phyloP scores from a whole-genome alignment of 805 yeast species.

The Wickerhamiella allomyrinae region DNA sequence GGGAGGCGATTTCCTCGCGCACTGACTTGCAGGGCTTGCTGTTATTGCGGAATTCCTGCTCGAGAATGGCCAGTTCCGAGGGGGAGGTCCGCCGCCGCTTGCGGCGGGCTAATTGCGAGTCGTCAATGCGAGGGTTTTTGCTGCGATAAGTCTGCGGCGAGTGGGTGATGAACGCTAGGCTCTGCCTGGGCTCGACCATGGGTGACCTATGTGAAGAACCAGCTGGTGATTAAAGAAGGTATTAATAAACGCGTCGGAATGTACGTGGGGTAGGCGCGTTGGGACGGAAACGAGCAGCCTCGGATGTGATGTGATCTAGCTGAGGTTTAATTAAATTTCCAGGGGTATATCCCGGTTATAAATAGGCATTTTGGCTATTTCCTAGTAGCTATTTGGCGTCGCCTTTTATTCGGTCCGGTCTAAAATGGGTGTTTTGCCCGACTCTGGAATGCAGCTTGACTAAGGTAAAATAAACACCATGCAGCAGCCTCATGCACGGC shows the following conservation, averaged over 20 bases:
- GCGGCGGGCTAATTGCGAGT: slow-evolving; percentile 84
- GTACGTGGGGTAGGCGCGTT: no score
- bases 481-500: no score
- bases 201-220: neutral
- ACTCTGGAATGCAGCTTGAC: no score
- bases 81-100: slow-evolving; percentile 93
- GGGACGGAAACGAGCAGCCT: no score
- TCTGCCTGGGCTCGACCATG: neutral
- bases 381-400: no score
- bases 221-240: neutral
- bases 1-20: slow-evolving; percentile 63
- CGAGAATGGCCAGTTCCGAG: slow-evolving; percentile 65
- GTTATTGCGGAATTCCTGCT: slow-evolving; percentile 61
- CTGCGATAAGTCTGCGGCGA: slow-evolving; percentile 78
- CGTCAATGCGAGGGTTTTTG: slow-evolving; percentile 64
- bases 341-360: no score
- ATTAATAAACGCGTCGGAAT: slow-evolving; percentile 1
- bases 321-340: no score
- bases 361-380: no score
- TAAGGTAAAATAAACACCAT: no score
- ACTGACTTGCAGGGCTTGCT: slow-evolving; percentile 67
- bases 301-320: no score
- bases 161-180: slow-evolving; percentile 73
- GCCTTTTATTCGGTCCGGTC: no score
- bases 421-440: no score